phyloP scores from a whole-genome alignment of 75 land plant species.

The Cryptomeria japonica region DNA sequence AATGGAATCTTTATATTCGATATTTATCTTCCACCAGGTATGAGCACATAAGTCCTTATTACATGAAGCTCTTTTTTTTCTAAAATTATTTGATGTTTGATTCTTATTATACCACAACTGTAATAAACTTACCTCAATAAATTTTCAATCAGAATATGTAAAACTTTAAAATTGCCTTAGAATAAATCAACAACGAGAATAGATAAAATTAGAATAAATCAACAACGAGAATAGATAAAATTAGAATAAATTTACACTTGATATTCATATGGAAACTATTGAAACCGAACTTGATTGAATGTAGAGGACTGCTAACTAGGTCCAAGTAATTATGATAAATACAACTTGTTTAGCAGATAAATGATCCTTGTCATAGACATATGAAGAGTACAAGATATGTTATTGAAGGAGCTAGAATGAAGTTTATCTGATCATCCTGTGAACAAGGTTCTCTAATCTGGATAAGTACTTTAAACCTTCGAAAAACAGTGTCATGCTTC shows the following conservation, averaged over 20 bases:
- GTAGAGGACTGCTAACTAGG: not conserved
- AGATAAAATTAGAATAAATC: not conserved
- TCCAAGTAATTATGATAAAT: not conserved
- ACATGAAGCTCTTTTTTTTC: not conserved
- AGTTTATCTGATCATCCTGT: not conserved
- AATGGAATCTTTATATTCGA: slow-evolving; percentile 48
- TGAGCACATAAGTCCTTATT: not conserved
- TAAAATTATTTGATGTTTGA: not conserved
- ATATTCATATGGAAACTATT: not conserved
- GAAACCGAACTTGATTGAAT: not conserved
- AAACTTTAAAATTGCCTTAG: too few relatives aligned
- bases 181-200: too few relatives aligned
- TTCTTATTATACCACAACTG: not conserved
- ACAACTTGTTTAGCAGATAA: not conserved
- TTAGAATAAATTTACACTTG: not conserved
- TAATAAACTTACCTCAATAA: not conserved
- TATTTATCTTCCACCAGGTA: slow-evolving; percentile 39
- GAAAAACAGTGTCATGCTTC: too few relatives aligned
- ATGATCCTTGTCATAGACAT: not conserved
- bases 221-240: too few relatives aligned
- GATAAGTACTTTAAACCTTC: not conserved
- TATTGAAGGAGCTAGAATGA: too few relatives aligned
- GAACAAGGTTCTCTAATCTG: not conserved
- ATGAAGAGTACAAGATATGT: not conserved
- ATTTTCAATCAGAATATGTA: not conserved